Conservation (phyloP, 1,284 basidiomycete species). For the Rhodotorula sp. region DNA sequence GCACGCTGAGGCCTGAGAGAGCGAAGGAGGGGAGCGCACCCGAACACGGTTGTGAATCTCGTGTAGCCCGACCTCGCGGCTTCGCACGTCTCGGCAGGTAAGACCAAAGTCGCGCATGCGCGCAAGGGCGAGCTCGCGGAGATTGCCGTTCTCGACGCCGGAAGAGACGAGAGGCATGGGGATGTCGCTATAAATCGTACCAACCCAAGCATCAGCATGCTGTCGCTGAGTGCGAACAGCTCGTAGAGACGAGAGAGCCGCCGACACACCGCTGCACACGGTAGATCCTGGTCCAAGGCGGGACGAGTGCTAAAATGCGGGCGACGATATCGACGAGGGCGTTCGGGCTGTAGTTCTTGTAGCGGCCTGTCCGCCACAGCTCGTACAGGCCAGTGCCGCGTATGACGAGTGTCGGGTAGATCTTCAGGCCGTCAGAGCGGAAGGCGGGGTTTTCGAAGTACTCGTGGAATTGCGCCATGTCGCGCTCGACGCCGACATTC, state of each 20-base stretch:
- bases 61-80: slow-evolving; percentile 96
- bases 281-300: slow-evolving; percentile 98
- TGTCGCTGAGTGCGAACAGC: too few species aligned
- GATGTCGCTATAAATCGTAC: slow-evolving; percentile 67
- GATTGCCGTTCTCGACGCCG: slow-evolving; percentile 97
- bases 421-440: slow-evolving; percentile 94
- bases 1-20: too few species aligned
- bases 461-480: slow-evolving; percentile 96
- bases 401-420: slow-evolving; percentile 98
- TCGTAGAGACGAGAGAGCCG: too few species aligned
- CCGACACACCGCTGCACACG: slow-evolving; percentile 78
- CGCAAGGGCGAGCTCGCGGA: slow-evolving; percentile 91
- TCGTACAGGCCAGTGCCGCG: slow-evolving; percentile 80
- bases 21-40: background rate
- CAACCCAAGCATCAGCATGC: too few species aligned
- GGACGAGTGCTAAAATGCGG: slow-evolving; percentile 90
- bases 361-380: slow-evolving; percentile 51
- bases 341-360: slow-evolving; percentile 99
- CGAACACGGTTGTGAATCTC: slow-evolving; percentile 95
- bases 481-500: slow-evolving; percentile 94
- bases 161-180: slow-evolving; percentile 91
- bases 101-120: slow-evolving; percentile 99
- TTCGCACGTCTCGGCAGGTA: slow-evolving; percentile 94
- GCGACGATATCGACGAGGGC: slow-evolving; percentile 97
- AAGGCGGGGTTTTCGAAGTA: slow-evolving; percentile 99